A percentile compares a stretch with the other conserved stretches of the same genome.
phyloP scores from a whole-genome alignment of 768 basidiomycete species.

The Coprinopsis strossmayeri region DNA sequence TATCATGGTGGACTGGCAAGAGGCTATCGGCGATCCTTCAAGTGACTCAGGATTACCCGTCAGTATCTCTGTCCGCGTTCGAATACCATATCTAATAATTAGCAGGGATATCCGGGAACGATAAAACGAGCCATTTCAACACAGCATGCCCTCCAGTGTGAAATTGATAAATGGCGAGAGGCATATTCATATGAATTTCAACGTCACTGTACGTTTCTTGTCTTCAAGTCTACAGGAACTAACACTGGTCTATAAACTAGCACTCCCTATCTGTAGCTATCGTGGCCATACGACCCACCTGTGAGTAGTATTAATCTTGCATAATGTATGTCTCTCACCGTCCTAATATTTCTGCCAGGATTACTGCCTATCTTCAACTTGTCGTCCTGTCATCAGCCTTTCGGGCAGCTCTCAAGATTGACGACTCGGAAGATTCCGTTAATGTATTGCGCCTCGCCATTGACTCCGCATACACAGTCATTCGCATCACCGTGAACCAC shows the following conservation, averaged over 20 bases:
- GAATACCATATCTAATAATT: background rate
- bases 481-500: conserved; percentile 45
- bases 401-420: conserved; percentile 36
- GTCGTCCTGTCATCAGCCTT: conserved; percentile 53
- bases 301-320: no score
- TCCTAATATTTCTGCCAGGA: conserved; percentile 28
- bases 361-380: conserved; percentile 47
- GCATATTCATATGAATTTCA: conserved; percentile 32
- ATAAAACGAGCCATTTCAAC: conserved; percentile 28
- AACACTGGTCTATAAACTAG: no score
- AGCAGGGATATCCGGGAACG: conserved; percentile 26
- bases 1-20: conserved; percentile 41
- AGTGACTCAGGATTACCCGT: conserved; percentile 6
- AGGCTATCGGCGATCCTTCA: conserved; percentile 9
- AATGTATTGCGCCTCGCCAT: conserved; percentile 39
- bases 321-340: no score
- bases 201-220: conserved; percentile 24
- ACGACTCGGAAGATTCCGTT: conserved; percentile 31
- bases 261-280: conserved; percentile 36
- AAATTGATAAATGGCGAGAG: conserved; percentile 34
- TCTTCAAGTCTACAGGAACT: no score
- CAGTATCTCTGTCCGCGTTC: background rate
- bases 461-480: conserved; percentile 49
- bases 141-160: conserved; percentile 28
- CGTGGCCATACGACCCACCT: conserved; percentile 38